A percentile compares a stretch with the other conserved stretches of the same genome.
phyloP scores from a whole-genome alignment of 371 early-diverging fungal genomes.

The Batkoa obscura region DNA sequence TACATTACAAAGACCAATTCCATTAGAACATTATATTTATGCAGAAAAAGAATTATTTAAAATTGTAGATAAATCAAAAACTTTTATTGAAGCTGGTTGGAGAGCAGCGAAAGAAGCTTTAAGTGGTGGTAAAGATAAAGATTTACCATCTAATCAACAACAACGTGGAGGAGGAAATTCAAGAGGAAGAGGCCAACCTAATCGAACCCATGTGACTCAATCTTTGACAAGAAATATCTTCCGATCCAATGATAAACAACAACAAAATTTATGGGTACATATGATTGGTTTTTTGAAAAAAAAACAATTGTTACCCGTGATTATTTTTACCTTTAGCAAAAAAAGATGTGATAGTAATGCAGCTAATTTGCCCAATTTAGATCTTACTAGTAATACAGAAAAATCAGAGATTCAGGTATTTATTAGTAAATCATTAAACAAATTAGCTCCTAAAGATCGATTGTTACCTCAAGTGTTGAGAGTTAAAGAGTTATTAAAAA shows the following conservation, averaged over 20 bases:
- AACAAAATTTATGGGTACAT: constrained; percentile 60
- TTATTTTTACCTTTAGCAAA: constrained; percentile 94
- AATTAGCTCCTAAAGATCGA: constrained; percentile 61
- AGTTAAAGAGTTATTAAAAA: constrained; percentile 61
- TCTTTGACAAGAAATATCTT: too few relatives aligned
- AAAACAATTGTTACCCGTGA: constrained; percentile 70
- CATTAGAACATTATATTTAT: constrained; percentile 91
- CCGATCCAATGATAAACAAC: constrained; percentile 17
- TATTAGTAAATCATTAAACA: constrained; percentile 53
- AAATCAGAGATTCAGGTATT: constrained; percentile 79
- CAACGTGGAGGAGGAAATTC: constrained; percentile 14
- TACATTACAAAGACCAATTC: constrained; percentile 92
- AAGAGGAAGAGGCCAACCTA: background rate
- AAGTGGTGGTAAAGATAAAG: constrained; percentile 20
- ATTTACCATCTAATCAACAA: constrained; percentile 9
- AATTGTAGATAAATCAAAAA: constrained; percentile 55
- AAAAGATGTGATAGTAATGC: constrained; percentile 95
- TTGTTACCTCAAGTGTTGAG: constrained; percentile 81
- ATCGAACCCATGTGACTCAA: background rate
- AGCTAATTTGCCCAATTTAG: constrained; percentile 44
- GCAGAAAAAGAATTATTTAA: constrained; percentile 61
- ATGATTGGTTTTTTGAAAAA: constrained; percentile 56
- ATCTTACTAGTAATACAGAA: constrained; percentile 53
- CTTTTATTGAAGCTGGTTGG: constrained; percentile 32
- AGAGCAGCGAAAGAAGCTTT: constrained; percentile 29